A percentile compares a stretch with the other conserved stretches of the same genome.
phyloP scores from a whole-genome alignment of 2,329 filamentous ascomycete species.

The Plenodomus tracheiphilus region DNA sequence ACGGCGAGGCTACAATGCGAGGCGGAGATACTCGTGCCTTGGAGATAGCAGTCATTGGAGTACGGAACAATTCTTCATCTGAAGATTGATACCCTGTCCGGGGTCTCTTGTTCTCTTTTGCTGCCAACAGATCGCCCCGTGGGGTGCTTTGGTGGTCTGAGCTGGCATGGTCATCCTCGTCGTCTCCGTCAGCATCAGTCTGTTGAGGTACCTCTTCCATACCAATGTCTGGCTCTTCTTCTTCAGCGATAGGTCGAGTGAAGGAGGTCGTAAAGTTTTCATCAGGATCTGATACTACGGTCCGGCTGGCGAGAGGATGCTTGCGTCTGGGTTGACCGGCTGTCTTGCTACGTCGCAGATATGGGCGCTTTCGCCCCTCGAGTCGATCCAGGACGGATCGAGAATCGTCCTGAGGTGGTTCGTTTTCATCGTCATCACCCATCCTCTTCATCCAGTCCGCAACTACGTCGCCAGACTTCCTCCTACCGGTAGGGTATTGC shows the following conservation, averaged over 20 bases:
- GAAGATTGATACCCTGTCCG: slow-evolving; percentile 39
- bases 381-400: slow-evolving; percentile 61
- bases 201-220: slow-evolving; percentile 58
- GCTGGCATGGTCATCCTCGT: slow-evolving; percentile 62
- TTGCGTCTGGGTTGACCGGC: slow-evolving; percentile 41
- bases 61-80: slow-evolving; percentile 50
- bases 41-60: slow-evolving; percentile 42
- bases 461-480: slow-evolving; percentile 79
- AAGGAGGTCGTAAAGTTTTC: slow-evolving; percentile 37
- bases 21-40: slow-evolving; percentile 32
- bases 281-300: slow-evolving; percentile 62
- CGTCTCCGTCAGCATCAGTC: slow-evolving; percentile 85
- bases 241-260: slow-evolving; percentile 48
- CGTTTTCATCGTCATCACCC: slow-evolving; percentile 62
- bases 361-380: slow-evolving; percentile 57
- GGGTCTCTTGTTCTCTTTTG: slow-evolving; percentile 33
- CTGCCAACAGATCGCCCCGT: slow-evolving; percentile 13
- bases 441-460: slow-evolving; percentile 85
- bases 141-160: slow-evolving; percentile 29
- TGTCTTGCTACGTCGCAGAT: slow-evolving; percentile 56
- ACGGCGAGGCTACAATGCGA: slow-evolving; percentile 25
- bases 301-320: slow-evolving; percentile 57
- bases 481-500: slow-evolving; percentile 56
- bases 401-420: slow-evolving; percentile 65
- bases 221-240: slow-evolving; percentile 47